Conservation (phyloP, 2,329 filamentous ascomycete species). For the Aurifilum marmelostoma region DNA sequence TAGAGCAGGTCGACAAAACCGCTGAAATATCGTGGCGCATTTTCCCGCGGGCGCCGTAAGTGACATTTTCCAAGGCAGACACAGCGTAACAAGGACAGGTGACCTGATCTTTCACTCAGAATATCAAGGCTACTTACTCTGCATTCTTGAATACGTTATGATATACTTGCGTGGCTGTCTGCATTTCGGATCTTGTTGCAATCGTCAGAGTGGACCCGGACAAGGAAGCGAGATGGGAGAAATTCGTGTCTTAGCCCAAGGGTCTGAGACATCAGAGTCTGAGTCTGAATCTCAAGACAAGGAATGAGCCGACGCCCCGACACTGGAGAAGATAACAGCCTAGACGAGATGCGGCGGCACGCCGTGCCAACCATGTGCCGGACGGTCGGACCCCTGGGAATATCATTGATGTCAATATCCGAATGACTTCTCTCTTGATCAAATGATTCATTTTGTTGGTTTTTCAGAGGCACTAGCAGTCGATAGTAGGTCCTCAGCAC, state of each 20-base stretch:
- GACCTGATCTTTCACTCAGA: too few species aligned
- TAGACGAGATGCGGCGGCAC: neutral
- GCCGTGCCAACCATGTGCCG: neutral
- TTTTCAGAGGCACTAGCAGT: neutral
- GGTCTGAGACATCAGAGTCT: neutral
- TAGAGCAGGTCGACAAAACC: neutral
- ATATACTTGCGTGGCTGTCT: neutral
- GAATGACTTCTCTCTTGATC: neutral
- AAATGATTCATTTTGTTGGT: neutral
- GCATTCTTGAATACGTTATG: neutral
- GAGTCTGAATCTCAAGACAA: neutral
- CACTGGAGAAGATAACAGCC: neutral
- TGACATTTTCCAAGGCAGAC: too few species aligned
- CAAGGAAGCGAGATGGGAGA: conserved; percentile 5
- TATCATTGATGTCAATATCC: neutral
- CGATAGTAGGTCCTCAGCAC: neutral
- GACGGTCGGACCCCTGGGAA: neutral
- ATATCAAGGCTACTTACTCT: too few species aligned
- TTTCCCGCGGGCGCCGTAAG: neutral
- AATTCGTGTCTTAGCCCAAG: conserved; percentile 4
- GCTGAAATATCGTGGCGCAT: neutral
- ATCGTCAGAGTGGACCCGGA: neutral
- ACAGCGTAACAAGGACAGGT: too few species aligned
- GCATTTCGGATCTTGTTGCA: neutral
- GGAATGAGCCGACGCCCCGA: conserved; percentile 3